A percentile compares a stretch with the other conserved stretches of the same genome.
These are phyloP conservation scores for Pseudonitzschia delicatissima DNA, from an alignment of 108 stramenopile genomes.

Conservation along the genomic window DNA sequence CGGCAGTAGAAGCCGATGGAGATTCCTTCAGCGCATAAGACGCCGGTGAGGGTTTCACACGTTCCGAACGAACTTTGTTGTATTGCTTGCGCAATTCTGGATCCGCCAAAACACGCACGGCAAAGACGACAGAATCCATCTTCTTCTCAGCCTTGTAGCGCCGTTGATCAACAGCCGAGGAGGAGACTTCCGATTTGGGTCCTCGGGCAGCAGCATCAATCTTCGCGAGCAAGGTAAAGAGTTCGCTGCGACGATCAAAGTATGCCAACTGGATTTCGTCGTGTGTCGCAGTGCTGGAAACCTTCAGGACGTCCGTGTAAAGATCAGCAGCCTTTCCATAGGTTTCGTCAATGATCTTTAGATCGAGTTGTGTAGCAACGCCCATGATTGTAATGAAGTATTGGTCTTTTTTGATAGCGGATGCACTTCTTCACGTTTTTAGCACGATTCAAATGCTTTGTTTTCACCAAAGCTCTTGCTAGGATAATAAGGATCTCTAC, in stretches of 20 bases:
- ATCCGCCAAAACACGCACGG: constrained; percentile 48
- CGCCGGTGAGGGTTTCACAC: background rate
- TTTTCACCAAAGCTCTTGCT: no score
- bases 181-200: constrained; percentile 13
- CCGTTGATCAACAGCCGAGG: constrained; percentile 5
- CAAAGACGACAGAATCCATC: constrained; percentile 56
- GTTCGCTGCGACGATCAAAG: constrained; percentile 53
- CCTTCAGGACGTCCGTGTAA: constrained; percentile 41
- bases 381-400: background rate
- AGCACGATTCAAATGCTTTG: no score
- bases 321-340: constrained; percentile 47
- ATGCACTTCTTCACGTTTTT: no score
- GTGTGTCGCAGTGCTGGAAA: constrained; percentile 28
- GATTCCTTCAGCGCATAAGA: background rate
- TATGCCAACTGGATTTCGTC: constrained; percentile 47
- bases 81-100: constrained; percentile 32
- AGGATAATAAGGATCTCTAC: no score
- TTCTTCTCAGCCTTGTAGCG: constrained; percentile 35
- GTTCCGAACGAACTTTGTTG: constrained; percentile 36
- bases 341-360: constrained; percentile 39
- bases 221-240: constrained; percentile 38
- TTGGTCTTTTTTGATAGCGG: background rate
- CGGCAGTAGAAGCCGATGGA: background rate
- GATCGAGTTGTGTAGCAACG: constrained; percentile 13
- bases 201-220: constrained; percentile 13